Base-by-base conservation (phyloP, 257 asterid species). In the Solanum megistacrolobum region DNA sequence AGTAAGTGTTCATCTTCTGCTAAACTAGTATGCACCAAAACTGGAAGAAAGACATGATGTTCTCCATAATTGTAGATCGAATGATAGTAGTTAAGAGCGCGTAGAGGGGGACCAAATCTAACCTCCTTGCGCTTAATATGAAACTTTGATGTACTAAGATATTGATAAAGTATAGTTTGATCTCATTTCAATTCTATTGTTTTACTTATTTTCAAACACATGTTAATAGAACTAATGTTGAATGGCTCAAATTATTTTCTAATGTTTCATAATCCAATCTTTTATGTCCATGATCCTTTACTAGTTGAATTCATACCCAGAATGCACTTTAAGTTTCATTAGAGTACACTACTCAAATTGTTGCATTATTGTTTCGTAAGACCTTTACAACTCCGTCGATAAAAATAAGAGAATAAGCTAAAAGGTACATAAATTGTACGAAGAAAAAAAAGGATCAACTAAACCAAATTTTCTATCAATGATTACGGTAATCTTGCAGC, bases 401-500 rank as follows among this genome's bases (percentile, higher is more conserved):
- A 13, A 46, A 46, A 46, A 13, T 46, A 46, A 46, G 18, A 46
- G 7, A 0, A 39, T 9, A 39, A 39, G 46, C 52, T 66, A 25
- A 66, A 66, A 66, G 34, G 32, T 25, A 11, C 39, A 14, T 7
- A 31, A 14, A 32, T 72, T 0, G n/a, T 72, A 29, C 29, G 29
- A 29, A 29, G 29, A 29, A 29, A 29, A 29, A 29, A 29, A 29
- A 29, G 29, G 29, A 29, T 29, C 29, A 29, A 68, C n/a, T 16
- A 31, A 25, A 0, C n/a, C 10, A 31, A 31, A 3, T 31, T 14
- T 34, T 20, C 3, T 43, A 14, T 27, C 3, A 73, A 35, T 34
- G 87, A 34, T 41, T 73, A 29, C 91, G 93, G 87, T 95, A 94
- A 90, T 95, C 99, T 91, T 95, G 98, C 86, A 94, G 76, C 4